phyloP scores from a whole-genome alignment of 1,284 basidiomycete genomes.

The Schizophyllum amplum region DNA sequence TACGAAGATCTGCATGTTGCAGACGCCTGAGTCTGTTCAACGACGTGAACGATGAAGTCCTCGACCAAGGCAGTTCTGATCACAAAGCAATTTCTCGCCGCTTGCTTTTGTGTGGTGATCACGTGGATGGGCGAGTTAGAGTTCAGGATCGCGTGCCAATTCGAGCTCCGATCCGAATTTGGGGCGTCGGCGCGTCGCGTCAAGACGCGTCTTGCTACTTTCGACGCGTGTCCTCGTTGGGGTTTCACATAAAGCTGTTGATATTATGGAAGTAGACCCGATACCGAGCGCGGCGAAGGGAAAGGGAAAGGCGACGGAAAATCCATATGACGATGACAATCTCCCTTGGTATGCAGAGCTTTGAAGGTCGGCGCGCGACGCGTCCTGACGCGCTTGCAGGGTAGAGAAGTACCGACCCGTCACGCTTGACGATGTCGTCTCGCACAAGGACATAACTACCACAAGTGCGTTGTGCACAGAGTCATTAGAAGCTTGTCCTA shows the following conservation, averaged over 20 bases:
- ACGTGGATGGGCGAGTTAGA: slow-evolving; percentile 11
- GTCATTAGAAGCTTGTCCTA: slow-evolving; percentile 44
- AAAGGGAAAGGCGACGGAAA: slow-evolving; percentile 45
- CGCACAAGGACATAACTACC: slow-evolving; percentile 87
- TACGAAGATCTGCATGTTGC: slow-evolving; percentile 88
- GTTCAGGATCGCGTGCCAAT: neutral
- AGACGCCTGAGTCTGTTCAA: slow-evolving; percentile 78
- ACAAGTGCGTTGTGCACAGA: slow-evolving; percentile 57
- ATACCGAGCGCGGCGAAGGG: slow-evolving; percentile 41
- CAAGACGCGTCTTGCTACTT: slow-evolving; percentile 22
- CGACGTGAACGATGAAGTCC: slow-evolving; percentile 80
- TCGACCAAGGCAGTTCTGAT: slow-evolving; percentile 55
- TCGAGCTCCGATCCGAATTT: neutral
- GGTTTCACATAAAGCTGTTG: slow-evolving; percentile 54
- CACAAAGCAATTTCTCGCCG: slow-evolving; percentile 36
- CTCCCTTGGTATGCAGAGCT: slow-evolving; percentile 56
- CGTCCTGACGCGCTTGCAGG: slow-evolving; percentile 38
- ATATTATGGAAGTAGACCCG: slow-evolving; percentile 38
- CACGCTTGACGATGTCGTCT: slow-evolving; percentile 86
- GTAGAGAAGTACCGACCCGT: slow-evolving; percentile 94
- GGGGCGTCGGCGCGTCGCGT: slow-evolving; percentile 10
- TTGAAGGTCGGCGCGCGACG: slow-evolving; percentile 20
- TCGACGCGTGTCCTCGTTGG: slow-evolving; percentile 7
- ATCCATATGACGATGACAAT: slow-evolving; percentile 46
- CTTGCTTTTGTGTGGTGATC: slow-evolving; percentile 3